Evolutionary conservation across 805 yeast genomes (phyloP), one percentile per base, ranked within the genome.

Genomic region (Metschnikowia amazonensis): DNA sequence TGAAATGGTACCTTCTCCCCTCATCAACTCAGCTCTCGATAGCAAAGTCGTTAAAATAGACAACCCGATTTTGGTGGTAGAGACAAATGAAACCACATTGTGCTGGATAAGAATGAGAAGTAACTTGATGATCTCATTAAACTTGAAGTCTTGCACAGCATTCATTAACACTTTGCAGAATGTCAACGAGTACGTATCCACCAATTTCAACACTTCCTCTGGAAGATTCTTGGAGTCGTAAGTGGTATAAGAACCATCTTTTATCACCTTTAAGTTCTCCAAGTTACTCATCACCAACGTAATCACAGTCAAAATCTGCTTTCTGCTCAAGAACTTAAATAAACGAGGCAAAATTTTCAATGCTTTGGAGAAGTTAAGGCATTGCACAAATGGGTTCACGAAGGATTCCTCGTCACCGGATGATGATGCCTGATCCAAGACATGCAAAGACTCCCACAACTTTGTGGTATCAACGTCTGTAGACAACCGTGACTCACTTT

Each of bases 1-100:
- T 30, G 74, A 72, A 52, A 66, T 79, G 54, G 62, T 69, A 23
- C 81, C 82, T 60, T 90, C 96, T 62, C 95, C 97, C 59, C 84
- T 84, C 59, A 92, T 85, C 58, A 90, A 78, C 64, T 92, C 97
- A 28, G 96, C 92, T 58, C 97, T 81, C 4, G 97, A 88, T 47
- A 90, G 81, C 51, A 92, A 72, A n/a, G 95, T 87, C 0, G 97
- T 92, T 44, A 92, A 77, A 46, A 92, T 72, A 10, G 96, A 84
- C 56, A 89, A 77, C 17, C 98, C 97, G 53, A 88, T 77, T 65
- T 86, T 87, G 36, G 84, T 77, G 3, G 84, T 77, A 3, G 79
- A 70, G n/a, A 80, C 75, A 80, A 86, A 63, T 8, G 86, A 75
- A 29, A 84, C 80, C 56, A 83, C 83, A 60, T 86, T 84, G 58